Evolutionary conservation across 2,329 filamentous ascomycete species (phyloP), one percentile per base, ranked within the genome.

Genomic region (Orbilia quercus): DNA sequence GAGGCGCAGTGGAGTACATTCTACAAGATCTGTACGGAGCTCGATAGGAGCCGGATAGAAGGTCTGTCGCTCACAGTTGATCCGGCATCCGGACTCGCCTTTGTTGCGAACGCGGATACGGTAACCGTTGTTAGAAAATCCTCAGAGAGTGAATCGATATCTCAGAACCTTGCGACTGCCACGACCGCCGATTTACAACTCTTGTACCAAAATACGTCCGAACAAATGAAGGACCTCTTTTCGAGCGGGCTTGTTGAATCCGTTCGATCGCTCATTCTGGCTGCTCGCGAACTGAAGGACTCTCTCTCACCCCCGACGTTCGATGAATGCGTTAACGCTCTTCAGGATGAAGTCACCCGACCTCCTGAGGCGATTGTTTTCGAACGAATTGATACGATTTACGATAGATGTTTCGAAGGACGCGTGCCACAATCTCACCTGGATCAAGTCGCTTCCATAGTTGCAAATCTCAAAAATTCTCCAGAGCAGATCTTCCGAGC

Each of bases 1-100:
- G 90, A 95, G 78, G 85, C 86, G 9, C 92, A 96, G 80, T 99
- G 95, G 95, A 88, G 90, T 75, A 87, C 91, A 55, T 96, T 96
- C 80, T 96, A 92, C 82, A 88, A 92, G 31, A 85, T 98, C 16
- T 85, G 96, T 16, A 85, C 91, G 11, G 93, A 96, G 79, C 83
- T 99, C 42, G 92, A 98, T 79, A 92, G 90, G 78, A 89, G 91
- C 78, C 86, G 93, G 78, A 90, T 90, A 16, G 93, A 97, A 78
- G 89, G 91, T 0, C 82, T 98, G 47, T 89, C 91, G 0, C 83
- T 98, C 47, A 87, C 89, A 0, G 88, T 91, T 63, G 95, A 98
- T 78, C 80, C 85, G 0, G 84, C 86, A 51, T 84, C 85, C 7
- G 88, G 89, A 54, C 86, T 93, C 82, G 87, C 91, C 1, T 97